Evolutionary conservation across 2,329 filamentous ascomycete genomes (phyloP).

Genomic region (Orbilia blumenaviensis): DNA sequence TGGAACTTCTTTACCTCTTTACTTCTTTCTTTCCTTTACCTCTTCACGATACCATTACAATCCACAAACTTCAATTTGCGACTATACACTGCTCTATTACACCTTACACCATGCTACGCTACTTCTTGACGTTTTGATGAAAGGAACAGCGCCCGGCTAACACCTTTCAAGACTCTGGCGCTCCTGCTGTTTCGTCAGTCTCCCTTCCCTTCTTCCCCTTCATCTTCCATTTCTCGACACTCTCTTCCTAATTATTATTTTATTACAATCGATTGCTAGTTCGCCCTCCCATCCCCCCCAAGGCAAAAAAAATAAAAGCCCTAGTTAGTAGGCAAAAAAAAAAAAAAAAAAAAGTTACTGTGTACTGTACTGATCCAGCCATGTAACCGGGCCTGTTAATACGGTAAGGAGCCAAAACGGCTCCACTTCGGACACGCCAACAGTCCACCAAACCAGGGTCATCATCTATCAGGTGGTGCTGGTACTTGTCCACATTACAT

Average conservation of each 20-base stretch:
- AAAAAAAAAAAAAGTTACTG: too few relatives aligned
- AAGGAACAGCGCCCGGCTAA: neutral
- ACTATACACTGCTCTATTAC: too few relatives aligned
- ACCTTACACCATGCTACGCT: neutral
- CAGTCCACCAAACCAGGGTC: slow-evolving; percentile 28
- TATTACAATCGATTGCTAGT: neutral
- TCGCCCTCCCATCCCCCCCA: too few relatives aligned
- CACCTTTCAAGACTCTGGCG: slow-evolving; percentile 29
- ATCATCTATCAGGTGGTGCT: slow-evolving; percentile 18
- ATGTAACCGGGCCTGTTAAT: neutral
- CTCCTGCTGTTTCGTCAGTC: slow-evolving; percentile 31
- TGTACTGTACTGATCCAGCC: too few relatives aligned
- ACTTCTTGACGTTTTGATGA: slow-evolving; percentile 13
- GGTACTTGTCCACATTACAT: neutral
- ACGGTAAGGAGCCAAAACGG: slow-evolving; percentile 11
- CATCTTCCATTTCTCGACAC: neutral
- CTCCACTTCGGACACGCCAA: slow-evolving; percentile 33
- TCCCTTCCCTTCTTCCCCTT: neutral
- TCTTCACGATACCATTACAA: too few relatives aligned
- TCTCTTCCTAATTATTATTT: neutral
- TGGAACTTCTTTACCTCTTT: neutral
- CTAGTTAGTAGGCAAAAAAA: neutral
- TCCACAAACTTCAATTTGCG: too few relatives aligned
- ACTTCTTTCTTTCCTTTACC: too few relatives aligned
- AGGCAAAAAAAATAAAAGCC: too few relatives aligned